These are phyloP conservation scores for Ogataea haglerorum DNA, from an alignment of 805 yeast species.

Conservation along the genomic window DNA sequence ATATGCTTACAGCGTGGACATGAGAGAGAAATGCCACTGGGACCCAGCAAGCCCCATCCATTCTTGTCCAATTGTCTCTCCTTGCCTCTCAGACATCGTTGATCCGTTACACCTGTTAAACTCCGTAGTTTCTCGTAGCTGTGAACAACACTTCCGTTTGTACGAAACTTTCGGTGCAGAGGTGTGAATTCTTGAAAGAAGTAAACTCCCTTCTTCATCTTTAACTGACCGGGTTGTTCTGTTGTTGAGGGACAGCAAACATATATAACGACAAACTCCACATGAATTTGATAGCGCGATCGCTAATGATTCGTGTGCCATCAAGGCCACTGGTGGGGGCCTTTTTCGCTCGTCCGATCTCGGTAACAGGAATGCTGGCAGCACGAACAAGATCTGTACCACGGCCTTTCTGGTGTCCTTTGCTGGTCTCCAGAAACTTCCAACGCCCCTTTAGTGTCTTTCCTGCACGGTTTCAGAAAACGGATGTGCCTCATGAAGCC, in stretches of 20 bases:
- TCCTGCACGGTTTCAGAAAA: not conserved
- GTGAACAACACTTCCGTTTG: not conserved
- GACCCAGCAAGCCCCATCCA: no score
- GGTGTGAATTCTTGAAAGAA: conserved; percentile 1
- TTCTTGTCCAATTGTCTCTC: no score
- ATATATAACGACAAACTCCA: not conserved
- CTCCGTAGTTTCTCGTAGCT: not conserved
- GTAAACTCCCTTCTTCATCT: not conserved
- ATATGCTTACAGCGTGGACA: no score
- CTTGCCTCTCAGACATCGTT: no score
- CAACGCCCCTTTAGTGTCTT: not conserved
- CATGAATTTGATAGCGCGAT: conserved; percentile 1
- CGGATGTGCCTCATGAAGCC: conserved; percentile 1
- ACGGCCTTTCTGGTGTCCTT: not conserved
- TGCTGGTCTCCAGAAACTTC: not conserved
- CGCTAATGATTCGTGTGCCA: not conserved
- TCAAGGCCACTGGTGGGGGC: not conserved
- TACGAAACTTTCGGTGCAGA: not conserved
- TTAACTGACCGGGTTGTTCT: not conserved
- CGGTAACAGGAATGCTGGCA: not conserved
- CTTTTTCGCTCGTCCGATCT: not conserved
- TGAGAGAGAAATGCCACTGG: no score
- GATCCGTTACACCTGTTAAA: not conserved
- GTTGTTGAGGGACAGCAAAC: conserved; percentile 2
- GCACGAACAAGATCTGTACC: not conserved